phyloP scores from a whole-genome alignment of 2,329 filamentous ascomycete genomes.

The Fusarium austroafricanum region DNA sequence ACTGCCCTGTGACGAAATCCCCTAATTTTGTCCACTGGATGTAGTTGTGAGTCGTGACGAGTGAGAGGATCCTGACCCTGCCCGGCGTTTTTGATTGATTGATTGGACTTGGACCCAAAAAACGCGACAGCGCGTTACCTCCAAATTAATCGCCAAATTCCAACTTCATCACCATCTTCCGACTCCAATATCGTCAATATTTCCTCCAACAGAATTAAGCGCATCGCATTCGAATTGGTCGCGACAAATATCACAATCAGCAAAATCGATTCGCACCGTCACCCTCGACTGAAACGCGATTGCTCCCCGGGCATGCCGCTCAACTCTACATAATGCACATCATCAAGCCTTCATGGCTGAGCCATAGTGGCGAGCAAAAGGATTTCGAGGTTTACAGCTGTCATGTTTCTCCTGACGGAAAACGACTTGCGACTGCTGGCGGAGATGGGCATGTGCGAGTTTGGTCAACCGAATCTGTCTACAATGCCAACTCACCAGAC shows the following conservation, averaged over 20 bases:
- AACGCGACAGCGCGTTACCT: constrained; percentile 41
- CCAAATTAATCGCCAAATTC: constrained; percentile 26
- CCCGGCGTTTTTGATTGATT: constrained; percentile 34
- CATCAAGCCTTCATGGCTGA: constrained; percentile 96
- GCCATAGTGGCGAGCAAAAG: constrained; percentile 96
- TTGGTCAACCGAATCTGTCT: constrained; percentile 96
- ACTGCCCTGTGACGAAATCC: not conserved
- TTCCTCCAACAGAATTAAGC: not conserved
- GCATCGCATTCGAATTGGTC: constrained; percentile 13
- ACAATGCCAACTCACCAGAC: constrained; percentile 77
- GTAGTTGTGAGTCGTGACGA: constrained; percentile 10
- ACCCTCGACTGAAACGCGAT: constrained; percentile 18
- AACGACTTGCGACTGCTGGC: constrained; percentile 90
- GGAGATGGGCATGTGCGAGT: constrained; percentile 98
- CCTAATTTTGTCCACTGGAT: not conserved
- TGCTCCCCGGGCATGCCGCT: constrained; percentile 39
- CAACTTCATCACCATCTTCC: constrained; percentile 22
- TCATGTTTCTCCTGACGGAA: constrained; percentile 94
- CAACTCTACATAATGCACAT: constrained; percentile 72
- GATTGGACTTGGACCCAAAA: constrained; percentile 24
- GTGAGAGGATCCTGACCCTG: constrained; percentile 13
- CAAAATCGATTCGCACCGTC: not conserved
- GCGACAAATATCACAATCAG: not conserved
- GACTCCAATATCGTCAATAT: constrained; percentile 5
- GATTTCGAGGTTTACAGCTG: constrained; percentile 99